Evolutionary conservation across 192 early-diverging fungal species (phyloP), one percentile per base, ranked within the genome.

Genomic region (Nowakowskiella sp.): DNA sequence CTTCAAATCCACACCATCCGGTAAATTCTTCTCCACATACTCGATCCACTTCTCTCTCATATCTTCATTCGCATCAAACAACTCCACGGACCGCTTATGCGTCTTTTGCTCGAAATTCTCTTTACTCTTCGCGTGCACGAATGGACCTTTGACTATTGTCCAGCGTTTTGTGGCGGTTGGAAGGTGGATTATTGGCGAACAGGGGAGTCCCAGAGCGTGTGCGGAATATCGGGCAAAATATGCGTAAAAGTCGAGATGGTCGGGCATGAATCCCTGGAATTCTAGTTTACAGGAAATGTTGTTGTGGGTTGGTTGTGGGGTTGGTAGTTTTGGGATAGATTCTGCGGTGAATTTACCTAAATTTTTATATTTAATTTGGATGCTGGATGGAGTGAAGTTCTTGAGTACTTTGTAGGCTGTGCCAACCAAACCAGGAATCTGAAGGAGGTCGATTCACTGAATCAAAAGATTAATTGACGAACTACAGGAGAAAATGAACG

Each of bases 61-160:
- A 43, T 87, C 84, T 6, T 72, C 74, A 47, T 88, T 71, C 21
- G 85, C 68, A 57, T 94, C 89, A 46, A 82, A 80, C 22, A 94
- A 74, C 39, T 88, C 83, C 53, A 99, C 60, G 25, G 85, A 56
- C 23, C 91, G 77, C 68, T 85, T 81, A 64, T 90, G 82, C 45
- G 88, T 92, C 67, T 86, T 85, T 44, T 88, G 77, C 72, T 96
- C 93, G 78, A 99, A 99, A 10, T 90, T 84, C 65, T 99, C 93
- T 73, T 94, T 91, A 24, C 87, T 78, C 69, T 94, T 92, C 62
- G 91, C 95, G 75, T 96, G 84, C 22, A 93, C 83, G 67, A 99
- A 99, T 9, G 95, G 93, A 22, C 90, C 92, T 51, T 84, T 84
- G 34, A 86, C 80, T 31, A 96, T 86, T 16, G 87, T 86, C 90